phyloP scores from a whole-genome alignment of 441 rosid species.

The Dalechampia spathulata region DNA sequence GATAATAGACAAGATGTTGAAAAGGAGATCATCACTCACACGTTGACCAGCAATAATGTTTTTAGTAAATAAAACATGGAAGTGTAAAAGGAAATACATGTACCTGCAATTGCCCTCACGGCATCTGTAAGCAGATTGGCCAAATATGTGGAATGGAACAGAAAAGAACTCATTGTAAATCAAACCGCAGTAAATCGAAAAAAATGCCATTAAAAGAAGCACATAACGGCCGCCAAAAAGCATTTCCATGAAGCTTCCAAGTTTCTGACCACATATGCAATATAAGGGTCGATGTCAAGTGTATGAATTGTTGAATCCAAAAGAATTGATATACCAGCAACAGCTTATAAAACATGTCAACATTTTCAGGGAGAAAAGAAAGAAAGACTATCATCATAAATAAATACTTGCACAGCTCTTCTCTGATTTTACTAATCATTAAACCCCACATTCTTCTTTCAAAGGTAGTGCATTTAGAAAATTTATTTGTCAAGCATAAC shows the following conservation, averaged over 20 bases:
- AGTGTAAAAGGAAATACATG: slow-evolving; percentile 12
- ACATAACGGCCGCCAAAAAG: slow-evolving; percentile 93
- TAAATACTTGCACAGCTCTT: background rate
- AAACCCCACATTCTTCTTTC: background rate
- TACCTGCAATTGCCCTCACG: slow-evolving; percentile 79
- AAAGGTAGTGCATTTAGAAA: background rate
- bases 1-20: slow-evolving; percentile 1
- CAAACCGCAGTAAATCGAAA: slow-evolving; percentile 93
- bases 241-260: slow-evolving; percentile 99
- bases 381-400: background rate
- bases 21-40: background rate
- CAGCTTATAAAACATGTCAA: background rate
- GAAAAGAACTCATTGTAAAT: slow-evolving; percentile 97
- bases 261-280: slow-evolving; percentile 46
- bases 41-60: slow-evolving; percentile 7
- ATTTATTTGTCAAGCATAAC: background rate
- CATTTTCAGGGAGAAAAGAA: background rate
- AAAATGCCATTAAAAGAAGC: slow-evolving; percentile 78
- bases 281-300: background rate
- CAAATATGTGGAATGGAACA: slow-evolving; percentile 88
- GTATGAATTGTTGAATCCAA: background rate
- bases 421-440: background rate
- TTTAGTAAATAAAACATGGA: background rate
- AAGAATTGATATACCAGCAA: background rate
- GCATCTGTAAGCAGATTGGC: slow-evolving; percentile 89